Conservation (phyloP, 2,329 filamentous ascomycete genomes). For the Alternaria gaisen region DNA sequence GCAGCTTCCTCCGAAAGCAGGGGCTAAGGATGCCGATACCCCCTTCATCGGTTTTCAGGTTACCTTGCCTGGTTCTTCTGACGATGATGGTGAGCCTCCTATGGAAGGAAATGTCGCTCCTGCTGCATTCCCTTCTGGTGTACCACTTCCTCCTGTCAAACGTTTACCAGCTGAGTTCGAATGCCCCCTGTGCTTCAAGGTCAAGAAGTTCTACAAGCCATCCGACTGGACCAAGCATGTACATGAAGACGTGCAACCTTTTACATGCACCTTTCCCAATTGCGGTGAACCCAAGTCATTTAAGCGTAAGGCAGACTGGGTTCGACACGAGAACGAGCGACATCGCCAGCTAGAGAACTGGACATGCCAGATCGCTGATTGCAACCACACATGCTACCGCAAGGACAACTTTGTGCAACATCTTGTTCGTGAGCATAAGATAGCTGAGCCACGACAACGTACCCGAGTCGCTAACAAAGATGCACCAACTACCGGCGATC, state of each 20-base stretch:
- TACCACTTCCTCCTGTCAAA: slow-evolving; percentile 80
- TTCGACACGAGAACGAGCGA: slow-evolving; percentile 90
- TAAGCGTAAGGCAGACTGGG: slow-evolving; percentile 96
- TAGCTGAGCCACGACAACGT: slow-evolving; percentile 81
- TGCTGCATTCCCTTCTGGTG: slow-evolving; percentile 80
- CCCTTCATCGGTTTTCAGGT: slow-evolving; percentile 64
- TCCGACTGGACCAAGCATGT: slow-evolving; percentile 98
- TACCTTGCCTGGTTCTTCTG: slow-evolving; percentile 63
- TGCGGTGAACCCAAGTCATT: slow-evolving; percentile 90
- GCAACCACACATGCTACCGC: slow-evolving; percentile 81
- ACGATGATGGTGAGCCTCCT: slow-evolving; percentile 71
- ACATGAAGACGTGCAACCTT: slow-evolving; percentile 91
- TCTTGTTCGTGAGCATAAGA: slow-evolving; percentile 89
- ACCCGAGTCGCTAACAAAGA: slow-evolving; percentile 55
- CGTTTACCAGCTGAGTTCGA: slow-evolving; percentile 87
- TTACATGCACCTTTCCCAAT: slow-evolving; percentile 87
- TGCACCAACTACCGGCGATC: slow-evolving; percentile 32
- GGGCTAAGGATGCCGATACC: slow-evolving; percentile 67
- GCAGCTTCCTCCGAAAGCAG: slow-evolving; percentile 67
- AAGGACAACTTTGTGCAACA: slow-evolving; percentile 95
- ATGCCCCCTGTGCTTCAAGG: slow-evolving; percentile 84
- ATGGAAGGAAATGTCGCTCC: slow-evolving; percentile 73
- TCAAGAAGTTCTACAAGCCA: slow-evolving; percentile 87
- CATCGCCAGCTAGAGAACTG: slow-evolving; percentile 92
- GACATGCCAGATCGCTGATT: slow-evolving; percentile 83